A percentile compares a stretch with the other conserved stretches of the same genome.
These are phyloP conservation scores for Trichoderma harzianum DNA, from an alignment of 2,329 filamentous ascomycete genomes.

Conservation along the genomic window DNA sequence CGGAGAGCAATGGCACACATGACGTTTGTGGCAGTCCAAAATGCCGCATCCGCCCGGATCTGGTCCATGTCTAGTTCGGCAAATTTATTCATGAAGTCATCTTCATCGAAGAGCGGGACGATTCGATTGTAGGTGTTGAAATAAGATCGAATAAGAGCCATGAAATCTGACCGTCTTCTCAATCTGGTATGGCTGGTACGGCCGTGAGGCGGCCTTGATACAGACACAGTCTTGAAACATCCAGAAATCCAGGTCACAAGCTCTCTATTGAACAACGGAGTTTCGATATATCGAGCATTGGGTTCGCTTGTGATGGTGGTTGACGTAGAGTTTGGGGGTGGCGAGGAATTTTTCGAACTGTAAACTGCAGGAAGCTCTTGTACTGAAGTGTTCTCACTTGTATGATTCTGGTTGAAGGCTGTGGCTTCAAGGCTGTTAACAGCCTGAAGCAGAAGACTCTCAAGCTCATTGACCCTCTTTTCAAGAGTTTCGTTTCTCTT, in stretches of 20 bases:
- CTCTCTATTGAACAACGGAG: background rate
- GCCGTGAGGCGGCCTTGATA: background rate
- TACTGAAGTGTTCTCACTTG: background rate
- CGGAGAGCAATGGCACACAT: constrained; percentile 2
- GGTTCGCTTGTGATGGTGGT: background rate
- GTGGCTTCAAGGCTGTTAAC: background rate
- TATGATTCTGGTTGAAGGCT: background rate
- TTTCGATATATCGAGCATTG: background rate
- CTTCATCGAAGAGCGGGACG: background rate
- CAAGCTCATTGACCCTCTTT: background rate
- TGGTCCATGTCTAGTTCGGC: background rate
- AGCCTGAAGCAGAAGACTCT: background rate
- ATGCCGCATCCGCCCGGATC: background rate
- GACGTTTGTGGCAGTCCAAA: constrained; percentile 5
- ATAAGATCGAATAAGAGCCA: background rate
- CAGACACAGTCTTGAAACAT: background rate
- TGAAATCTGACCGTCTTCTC: background rate
- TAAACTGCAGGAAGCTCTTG: background rate
- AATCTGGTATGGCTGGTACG: background rate
- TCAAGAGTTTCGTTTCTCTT: background rate
- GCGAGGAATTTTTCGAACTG: background rate
- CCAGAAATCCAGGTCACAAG: background rate
- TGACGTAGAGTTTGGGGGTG: background rate
- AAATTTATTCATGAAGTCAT: background rate
- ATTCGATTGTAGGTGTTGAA: background rate